Percentiles rank a stretch among this genome's conserved stretches.
Conservation (phyloP, 768 basidiomycete genomes). For the Dendrothele bispora region DNA sequence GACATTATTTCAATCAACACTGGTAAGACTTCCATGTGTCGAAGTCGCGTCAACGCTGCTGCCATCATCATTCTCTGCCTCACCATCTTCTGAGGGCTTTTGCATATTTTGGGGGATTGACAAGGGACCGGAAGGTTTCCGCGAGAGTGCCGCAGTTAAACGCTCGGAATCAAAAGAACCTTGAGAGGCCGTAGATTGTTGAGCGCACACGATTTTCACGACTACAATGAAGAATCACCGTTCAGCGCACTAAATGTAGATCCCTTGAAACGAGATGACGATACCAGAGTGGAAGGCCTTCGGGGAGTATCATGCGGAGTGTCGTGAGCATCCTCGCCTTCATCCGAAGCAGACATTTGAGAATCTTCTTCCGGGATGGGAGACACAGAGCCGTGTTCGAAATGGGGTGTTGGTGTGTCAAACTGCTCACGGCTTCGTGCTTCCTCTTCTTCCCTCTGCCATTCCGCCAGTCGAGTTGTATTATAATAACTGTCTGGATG, state of each 20-base stretch:
- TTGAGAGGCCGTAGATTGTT: conserved; percentile 3
- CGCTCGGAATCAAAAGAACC: conserved; percentile 5
- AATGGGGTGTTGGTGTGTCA: conserved; percentile 10
- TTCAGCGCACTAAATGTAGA: conserved; percentile 38
- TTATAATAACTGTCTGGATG: conserved; percentile 21
- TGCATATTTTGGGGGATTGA: not conserved
- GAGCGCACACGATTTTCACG: conserved; percentile 14
- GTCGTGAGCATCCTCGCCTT: not conserved
- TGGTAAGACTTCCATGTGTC: conserved; percentile 7
- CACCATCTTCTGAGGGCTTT: not conserved
- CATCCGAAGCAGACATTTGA: too few relatives aligned
- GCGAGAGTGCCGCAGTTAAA: not conserved
- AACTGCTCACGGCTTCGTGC: conserved; percentile 9
- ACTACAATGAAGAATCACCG: conserved; percentile 43
- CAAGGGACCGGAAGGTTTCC: not conserved
- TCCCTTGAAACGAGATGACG: conserved; percentile 29
- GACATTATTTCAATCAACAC: conserved; percentile 7
- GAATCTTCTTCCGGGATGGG: conserved; percentile 19
- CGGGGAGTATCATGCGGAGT: conserved; percentile 12
- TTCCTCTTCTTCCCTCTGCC: conserved; percentile 19
- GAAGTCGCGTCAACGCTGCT: conserved; percentile 1
- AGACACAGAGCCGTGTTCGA: conserved; percentile 11
- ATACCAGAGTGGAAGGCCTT: conserved; percentile 14
- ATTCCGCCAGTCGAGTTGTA: conserved; percentile 17
- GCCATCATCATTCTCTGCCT: not conserved